Conservation (phyloP, 2,329 filamentous ascomycete genomes). For the Aureobasidium melanogenum region DNA sequence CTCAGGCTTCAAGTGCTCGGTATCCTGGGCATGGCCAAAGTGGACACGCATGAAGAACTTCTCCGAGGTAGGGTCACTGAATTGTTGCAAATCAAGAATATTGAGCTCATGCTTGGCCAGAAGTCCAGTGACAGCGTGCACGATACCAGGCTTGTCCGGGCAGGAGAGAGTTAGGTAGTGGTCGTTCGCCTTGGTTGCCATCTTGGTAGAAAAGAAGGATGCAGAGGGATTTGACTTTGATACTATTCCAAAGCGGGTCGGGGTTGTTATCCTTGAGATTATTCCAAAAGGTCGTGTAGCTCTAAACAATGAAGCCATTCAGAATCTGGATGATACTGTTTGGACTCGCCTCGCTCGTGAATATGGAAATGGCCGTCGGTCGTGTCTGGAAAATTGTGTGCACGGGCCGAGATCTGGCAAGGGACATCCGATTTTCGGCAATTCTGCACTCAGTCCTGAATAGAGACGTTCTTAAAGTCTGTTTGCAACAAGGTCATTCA, state of each 20-base stretch:
- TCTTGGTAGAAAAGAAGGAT: neutral
- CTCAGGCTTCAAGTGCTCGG: slow-evolving; percentile 42
- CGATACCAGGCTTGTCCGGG: slow-evolving; percentile 76
- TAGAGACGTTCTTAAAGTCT: neutral
- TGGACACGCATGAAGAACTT: slow-evolving; percentile 87
- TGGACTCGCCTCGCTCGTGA: neutral
- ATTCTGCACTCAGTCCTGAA: neutral
- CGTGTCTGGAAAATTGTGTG: neutral
- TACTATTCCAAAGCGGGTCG: neutral
- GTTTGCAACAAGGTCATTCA: neutral
- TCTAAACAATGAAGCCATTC: slow-evolving; percentile 9
- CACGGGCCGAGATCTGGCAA: neutral
- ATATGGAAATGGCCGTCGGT: neutral
- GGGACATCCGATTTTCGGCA: neutral
- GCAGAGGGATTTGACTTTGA: neutral
- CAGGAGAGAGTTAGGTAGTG: slow-evolving; percentile 75
- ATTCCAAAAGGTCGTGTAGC: neutral
- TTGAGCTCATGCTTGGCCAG: slow-evolving; percentile 67
- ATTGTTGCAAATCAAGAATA: slow-evolving; percentile 78
- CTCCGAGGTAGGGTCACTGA: slow-evolving; percentile 63
- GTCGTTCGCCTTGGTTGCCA: slow-evolving; percentile 32
- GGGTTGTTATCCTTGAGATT: slow-evolving; percentile 7
- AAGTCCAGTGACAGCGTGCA: slow-evolving; percentile 73
- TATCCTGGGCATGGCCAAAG: slow-evolving; percentile 53
- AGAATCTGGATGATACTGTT: neutral